Conservation (phyloP, 83 land plant species). For the Diphasiastrum complanatum region DNA sequence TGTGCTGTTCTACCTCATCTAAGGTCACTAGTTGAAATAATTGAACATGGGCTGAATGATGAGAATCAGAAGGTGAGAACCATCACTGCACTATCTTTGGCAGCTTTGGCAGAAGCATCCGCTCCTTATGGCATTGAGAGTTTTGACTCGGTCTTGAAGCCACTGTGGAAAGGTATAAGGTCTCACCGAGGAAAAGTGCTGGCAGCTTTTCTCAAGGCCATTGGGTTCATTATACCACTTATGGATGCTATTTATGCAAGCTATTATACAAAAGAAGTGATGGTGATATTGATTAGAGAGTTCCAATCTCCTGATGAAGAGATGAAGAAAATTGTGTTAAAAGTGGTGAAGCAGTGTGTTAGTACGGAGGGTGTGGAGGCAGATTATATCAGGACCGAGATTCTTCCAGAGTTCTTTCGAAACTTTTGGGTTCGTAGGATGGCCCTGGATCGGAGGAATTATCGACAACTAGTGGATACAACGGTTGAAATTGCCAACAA, state of each 20-base stretch:
- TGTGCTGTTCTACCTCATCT: slow-evolving; percentile 95
- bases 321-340: slow-evolving; percentile 96
- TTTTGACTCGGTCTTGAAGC: slow-evolving; percentile 95
- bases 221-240: slow-evolving; percentile 92
- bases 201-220: slow-evolving; percentile 93
- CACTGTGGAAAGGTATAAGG: slow-evolving; percentile 93
- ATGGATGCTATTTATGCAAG: slow-evolving; percentile 97
- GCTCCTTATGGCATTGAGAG: slow-evolving; percentile 98
- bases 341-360: slow-evolving; percentile 97
- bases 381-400: slow-evolving; percentile 71
- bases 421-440: slow-evolving; percentile 94
- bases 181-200: slow-evolving; percentile 89
- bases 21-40: slow-evolving; percentile 86
- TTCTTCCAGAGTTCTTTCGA: slow-evolving; percentile 85
- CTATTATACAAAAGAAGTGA: slow-evolving; percentile 95
- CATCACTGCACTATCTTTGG: slow-evolving; percentile 86
- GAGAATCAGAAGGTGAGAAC: slow-evolving; percentile 97
- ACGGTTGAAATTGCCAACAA: slow-evolving; percentile 93
- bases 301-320: slow-evolving; percentile 98
- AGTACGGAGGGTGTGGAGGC: slow-evolving; percentile 98
- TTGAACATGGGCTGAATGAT: slow-evolving; percentile 91
- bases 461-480: slow-evolving; percentile 85
- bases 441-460: slow-evolving; percentile 92
- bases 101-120: slow-evolving; percentile 94
- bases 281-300: slow-evolving; percentile 79